Conservation (phyloP, 331 rosid species). For the Acacia pycnantha region DNA sequence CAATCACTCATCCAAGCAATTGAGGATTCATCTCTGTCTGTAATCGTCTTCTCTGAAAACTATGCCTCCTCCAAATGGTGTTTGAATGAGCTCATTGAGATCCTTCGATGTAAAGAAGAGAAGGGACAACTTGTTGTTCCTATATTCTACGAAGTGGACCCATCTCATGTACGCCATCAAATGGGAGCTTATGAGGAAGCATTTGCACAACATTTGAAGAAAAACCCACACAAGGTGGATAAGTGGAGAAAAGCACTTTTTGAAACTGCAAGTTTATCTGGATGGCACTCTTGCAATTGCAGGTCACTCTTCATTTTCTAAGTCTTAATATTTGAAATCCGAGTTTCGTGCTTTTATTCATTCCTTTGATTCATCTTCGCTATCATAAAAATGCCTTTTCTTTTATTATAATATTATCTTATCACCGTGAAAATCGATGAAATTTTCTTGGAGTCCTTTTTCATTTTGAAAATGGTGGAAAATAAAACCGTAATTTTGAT, state of each 20-base stretch:
- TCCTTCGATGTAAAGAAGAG: not conserved
- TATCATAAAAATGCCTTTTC: too few species aligned
- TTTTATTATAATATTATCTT: too few species aligned
- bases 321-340: not conserved
- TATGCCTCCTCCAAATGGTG: not conserved
- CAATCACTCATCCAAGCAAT: not conserved
- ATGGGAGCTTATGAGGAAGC: not conserved
- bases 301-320: not conserved
- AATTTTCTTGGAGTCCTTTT: too few species aligned
- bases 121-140: not conserved
- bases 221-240: not conserved
- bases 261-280: not conserved
- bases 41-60: not conserved
- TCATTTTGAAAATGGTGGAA: not conserved
- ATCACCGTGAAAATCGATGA: too few species aligned
- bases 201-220: not conserved
- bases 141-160: slow-evolving; percentile 20
- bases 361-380: too few species aligned
- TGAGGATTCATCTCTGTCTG: not conserved
- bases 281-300: not conserved
- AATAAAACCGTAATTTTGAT: not conserved
- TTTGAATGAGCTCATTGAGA: not conserved
- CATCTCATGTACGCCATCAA: not conserved
- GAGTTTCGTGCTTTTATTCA: too few species aligned
- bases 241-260: not conserved